Evolutionary conservation across 106 monocot species (phyloP).

Genomic region (Dendrobium catenatum): DNA sequence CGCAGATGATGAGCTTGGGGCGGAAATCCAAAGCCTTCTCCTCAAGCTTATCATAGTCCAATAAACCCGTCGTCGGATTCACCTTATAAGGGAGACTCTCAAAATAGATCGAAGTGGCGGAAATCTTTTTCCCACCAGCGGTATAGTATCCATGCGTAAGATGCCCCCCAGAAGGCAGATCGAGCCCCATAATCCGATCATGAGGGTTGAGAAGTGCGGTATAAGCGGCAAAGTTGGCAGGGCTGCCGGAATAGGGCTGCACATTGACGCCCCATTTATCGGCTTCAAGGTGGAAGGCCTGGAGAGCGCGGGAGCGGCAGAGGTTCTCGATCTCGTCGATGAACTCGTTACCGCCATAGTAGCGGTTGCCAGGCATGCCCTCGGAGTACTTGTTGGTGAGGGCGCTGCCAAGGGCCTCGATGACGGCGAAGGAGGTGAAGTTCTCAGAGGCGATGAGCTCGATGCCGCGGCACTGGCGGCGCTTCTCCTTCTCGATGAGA

Average conservation of each 20-base stretch:
- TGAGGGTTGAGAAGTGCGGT: slow-evolving; percentile 73
- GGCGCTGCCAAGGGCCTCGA: slow-evolving; percentile 73
- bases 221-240: slow-evolving; percentile 85
- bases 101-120: slow-evolving; percentile 83
- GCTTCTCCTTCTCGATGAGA: slow-evolving; percentile 77
- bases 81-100: slow-evolving; percentile 88
- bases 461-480: slow-evolving; percentile 75
- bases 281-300: slow-evolving; percentile 61
- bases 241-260: slow-evolving; percentile 82
- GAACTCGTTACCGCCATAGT: slow-evolving; percentile 88
- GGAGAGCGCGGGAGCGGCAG: slow-evolving; percentile 68
- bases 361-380: slow-evolving; percentile 80
- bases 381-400: slow-evolving; percentile 96
- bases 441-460: slow-evolving; percentile 94
- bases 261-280: slow-evolving; percentile 82
- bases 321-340: slow-evolving; percentile 83
- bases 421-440: slow-evolving; percentile 83
- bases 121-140: slow-evolving; percentile 84
- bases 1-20: slow-evolving; percentile 79
- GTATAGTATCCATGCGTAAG: slow-evolving; percentile 85
- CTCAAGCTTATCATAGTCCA: slow-evolving; percentile 86
- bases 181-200: slow-evolving; percentile 86
- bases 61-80: slow-evolving; percentile 49
- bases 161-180: slow-evolving; percentile 80
- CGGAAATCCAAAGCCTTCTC: slow-evolving; percentile 87